Base-by-base conservation (phyloP, 1,284 basidiomycete genomes). In the Thelephora terrestris region DNA sequence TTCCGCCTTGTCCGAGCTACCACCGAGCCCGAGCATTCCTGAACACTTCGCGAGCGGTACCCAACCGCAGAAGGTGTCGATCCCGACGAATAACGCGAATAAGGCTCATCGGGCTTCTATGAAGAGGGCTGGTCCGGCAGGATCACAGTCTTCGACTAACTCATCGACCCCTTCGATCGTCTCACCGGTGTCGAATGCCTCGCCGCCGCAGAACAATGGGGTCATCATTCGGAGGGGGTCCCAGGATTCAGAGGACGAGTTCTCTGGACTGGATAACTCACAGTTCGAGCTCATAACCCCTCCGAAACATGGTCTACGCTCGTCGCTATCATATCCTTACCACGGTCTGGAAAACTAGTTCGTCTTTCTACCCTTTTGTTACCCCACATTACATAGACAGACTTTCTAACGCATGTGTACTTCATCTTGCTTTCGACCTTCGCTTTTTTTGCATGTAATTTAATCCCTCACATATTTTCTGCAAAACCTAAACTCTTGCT, bases 1-100 rank as follows among this genome's bases (percentile, higher is more conserved):
- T 9, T 58, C 54, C 14, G 55, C 59, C 17, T 58, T 59, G 21
- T 52, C 54, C 23, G 65, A 67, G 29, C 65, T 73, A 47, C 69
- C 74, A 7, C 65, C 70, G 3, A 71, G 64, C 40, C 73, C 71
- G 21, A 63, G 59, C 32, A 56, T 71, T 48, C 69, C 73, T 5
- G 70, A 67, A 17, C 67, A 67, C 43, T 67, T 65, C 9, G 24
- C 37, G 7, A 57, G 61, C 49, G 52, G 56, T 37, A 59, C 67
- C 51, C 50, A 66, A 53, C 51, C 66, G 55, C 59, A 56, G 57
- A 52, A 65, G 47, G 61, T 65, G 57, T 52, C 70, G 54, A 58
- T 67, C 61, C 46, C 56, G 14, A 54, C 54, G 12, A 46, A 34
- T 14, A 47, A 53, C 38, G 42, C 37, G n/a, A 56, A 46, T 46